Base-by-base conservation (phyloP, 164 flowering plant genomes). In the Vitis cinerea region DNA sequence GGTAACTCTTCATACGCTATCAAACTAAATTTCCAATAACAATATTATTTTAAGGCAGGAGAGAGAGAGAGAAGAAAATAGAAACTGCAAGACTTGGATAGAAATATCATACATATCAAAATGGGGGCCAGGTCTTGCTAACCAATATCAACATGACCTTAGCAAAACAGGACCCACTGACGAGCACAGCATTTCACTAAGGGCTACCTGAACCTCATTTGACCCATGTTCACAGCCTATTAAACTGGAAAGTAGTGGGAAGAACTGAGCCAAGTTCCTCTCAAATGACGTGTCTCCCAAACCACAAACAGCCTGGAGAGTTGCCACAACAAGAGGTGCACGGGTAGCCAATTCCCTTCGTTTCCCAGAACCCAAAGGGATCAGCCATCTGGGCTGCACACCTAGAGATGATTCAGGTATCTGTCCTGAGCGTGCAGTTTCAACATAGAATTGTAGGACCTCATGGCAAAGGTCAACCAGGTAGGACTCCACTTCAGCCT, bases 221-320 rank as follows among this genome's bases (percentile, higher is more conserved):
- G 98, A 96, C 15, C 99, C 99, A 61, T 96, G 99, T 74, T 96
- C 97, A 65, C 97, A 93, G 63, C 98, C 85, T 31, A 96, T 86
- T 82, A 96, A 81, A 73, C 86, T 79, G 7, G 94, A 80, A 8
- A 96, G 81, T 19, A 96, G 81, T 1, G 99, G 99, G 66, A 92
- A 96, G 68, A 93, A 84, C 8, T 50, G 65, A 66, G 78, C 50
- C 77, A 96, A 69, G 78, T 93, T 83, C 79, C 80, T 90, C 82
- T 77, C 84, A 67, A 96, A 88, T 19, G 82, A 83, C 19, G 84
- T 57, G 2, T 85, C 93, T 52, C 71, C 88, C 76, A 96, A 70
- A 31, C 82, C 80, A 73, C 88, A 86, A 23, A 96, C 84, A 1
- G 94, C 90, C 75, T 92, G 90, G 57, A 96, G 90, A 4, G 95